These are phyloP conservation scores for Lichtheimia corymbifera DNA, from an alignment of 371 early-diverging fungal species.

Conservation along the genomic window DNA sequence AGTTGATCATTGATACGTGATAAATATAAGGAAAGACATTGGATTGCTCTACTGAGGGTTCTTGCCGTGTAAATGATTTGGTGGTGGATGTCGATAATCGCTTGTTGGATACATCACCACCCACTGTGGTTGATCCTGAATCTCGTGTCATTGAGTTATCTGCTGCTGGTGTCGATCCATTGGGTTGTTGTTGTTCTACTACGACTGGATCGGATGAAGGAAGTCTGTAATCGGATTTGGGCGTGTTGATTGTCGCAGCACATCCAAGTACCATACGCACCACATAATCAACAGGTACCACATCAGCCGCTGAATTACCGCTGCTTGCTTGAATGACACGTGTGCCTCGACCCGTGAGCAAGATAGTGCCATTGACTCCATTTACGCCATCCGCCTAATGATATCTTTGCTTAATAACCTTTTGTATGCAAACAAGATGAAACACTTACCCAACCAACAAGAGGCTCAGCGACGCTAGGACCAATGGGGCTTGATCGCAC, in stretches of 20 bases:
- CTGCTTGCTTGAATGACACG: slow-evolving; percentile 35
- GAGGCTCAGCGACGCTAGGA: slow-evolving; percentile 53
- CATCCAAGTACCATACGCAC: slow-evolving; percentile 47
- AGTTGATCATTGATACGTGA: slow-evolving; percentile 29
- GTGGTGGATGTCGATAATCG: too few relatives aligned
- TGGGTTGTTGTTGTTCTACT: too few relatives aligned
- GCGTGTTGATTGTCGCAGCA: slow-evolving; percentile 25
- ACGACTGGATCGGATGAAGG: slow-evolving; percentile 5
- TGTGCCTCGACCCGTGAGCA: slow-evolving; percentile 41
- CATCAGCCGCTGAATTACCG: slow-evolving; percentile 44
- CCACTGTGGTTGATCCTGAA: background rate
- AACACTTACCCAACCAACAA: slow-evolving; percentile 62
- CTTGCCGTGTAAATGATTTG: too few relatives aligned
- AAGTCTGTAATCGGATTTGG: slow-evolving; percentile 14
- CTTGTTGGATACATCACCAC: background rate
- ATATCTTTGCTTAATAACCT: background rate
- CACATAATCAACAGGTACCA: slow-evolving; percentile 58
- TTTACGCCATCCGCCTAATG: slow-evolving; percentile 58
- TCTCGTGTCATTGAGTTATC: background rate
- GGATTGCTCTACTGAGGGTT: too few relatives aligned
- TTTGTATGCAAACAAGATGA: background rate
- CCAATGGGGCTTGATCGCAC: slow-evolving; percentile 57
- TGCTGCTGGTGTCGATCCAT: slow-evolving; percentile 2
- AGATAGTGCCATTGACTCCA: slow-evolving; percentile 49
- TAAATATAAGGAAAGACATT: slow-evolving; percentile 36